Evolutionary conservation across 805 yeast species (phyloP).

Genomic region (Scheffersomyces amazonensis): DNA sequence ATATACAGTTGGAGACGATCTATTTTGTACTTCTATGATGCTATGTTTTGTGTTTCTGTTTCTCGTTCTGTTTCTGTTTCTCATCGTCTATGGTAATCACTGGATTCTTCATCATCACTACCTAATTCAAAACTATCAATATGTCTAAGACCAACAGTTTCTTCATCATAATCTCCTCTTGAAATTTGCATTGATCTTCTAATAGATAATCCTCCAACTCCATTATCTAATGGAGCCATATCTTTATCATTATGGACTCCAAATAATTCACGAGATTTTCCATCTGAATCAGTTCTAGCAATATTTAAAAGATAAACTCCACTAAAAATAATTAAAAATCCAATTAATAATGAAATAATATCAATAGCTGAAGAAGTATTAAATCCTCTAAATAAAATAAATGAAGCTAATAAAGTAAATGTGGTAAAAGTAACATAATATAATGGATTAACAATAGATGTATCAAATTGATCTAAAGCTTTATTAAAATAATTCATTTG

Average conservation of each 20-base stretch:
- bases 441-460: conserved; percentile 86
- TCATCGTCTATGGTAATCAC: not conserved
- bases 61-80: not conserved
- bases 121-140: conserved; percentile 58
- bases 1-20: too few species aligned
- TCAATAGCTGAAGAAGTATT: conserved; percentile 79
- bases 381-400: conserved; percentile 82
- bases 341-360: conserved; percentile 76
- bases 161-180: conserved; percentile 41
- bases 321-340: conserved; percentile 80
- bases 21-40: not conserved
- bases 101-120: conserved; percentile 36
- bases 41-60: not conserved
- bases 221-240: conserved; percentile 74
- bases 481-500: conserved; percentile 94
- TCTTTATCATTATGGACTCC: conserved; percentile 54
- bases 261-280: conserved; percentile 52
- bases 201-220: conserved; percentile 69
- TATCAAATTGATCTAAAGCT: conserved; percentile 90
- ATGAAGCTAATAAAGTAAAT: conserved; percentile 80
- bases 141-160: conserved; percentile 54
- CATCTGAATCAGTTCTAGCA: conserved; percentile 61
- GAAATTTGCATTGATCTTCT: conserved; percentile 70
- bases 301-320: conserved; percentile 84
- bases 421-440: conserved; percentile 92